These are phyloP conservation scores for Penicillium ochrochloron DNA, from an alignment of 495 filamentous ascomycete species.

Conservation along the genomic window DNA sequence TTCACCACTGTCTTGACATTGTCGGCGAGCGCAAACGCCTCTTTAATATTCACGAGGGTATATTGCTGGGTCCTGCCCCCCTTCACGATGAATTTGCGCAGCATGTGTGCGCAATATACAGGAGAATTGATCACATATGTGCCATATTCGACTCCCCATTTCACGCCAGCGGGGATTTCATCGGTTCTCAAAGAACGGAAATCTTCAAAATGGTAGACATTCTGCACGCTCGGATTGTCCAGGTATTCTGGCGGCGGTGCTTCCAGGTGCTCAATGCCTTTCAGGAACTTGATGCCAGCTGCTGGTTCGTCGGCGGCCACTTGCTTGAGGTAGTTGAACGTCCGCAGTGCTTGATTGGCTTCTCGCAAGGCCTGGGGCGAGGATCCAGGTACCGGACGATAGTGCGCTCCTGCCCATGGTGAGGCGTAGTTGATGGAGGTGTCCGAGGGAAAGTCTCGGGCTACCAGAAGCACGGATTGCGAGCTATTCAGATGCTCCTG, in stretches of 20 bases:
- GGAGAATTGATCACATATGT: conserved; percentile 66
- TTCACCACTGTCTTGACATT: conserved; percentile 59
- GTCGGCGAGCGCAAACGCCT: conserved; percentile 50
- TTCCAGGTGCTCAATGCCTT: conserved; percentile 66
- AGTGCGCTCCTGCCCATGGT: conserved; percentile 68
- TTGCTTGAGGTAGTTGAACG: conserved; percentile 55
- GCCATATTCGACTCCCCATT: conserved; percentile 60
- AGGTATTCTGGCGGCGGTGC: conserved; percentile 48
- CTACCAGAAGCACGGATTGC: conserved; percentile 56
- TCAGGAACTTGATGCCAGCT: conserved; percentile 56
- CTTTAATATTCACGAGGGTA: conserved; percentile 47
- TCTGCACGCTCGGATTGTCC: conserved; percentile 34
- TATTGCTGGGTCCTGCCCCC: conserved; percentile 54
- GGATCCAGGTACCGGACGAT: conserved; percentile 57
- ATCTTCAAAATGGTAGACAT: conserved; percentile 44
- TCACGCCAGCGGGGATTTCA: conserved; percentile 53
- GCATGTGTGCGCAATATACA: conserved; percentile 61
- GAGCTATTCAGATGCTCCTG: conserved; percentile 43
- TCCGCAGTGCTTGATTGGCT: conserved; percentile 53
- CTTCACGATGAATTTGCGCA: conserved; percentile 54
- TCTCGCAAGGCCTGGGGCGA: conserved; percentile 48
- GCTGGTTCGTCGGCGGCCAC: conserved; percentile 45
- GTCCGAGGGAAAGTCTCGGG: conserved; percentile 57
- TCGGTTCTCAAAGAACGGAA: conserved; percentile 45
- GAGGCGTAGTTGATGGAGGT: conserved; percentile 66